Base-by-base conservation (phyloP, 768 basidiomycete genomes). In the Cystofilobasidium macerans region DNA sequence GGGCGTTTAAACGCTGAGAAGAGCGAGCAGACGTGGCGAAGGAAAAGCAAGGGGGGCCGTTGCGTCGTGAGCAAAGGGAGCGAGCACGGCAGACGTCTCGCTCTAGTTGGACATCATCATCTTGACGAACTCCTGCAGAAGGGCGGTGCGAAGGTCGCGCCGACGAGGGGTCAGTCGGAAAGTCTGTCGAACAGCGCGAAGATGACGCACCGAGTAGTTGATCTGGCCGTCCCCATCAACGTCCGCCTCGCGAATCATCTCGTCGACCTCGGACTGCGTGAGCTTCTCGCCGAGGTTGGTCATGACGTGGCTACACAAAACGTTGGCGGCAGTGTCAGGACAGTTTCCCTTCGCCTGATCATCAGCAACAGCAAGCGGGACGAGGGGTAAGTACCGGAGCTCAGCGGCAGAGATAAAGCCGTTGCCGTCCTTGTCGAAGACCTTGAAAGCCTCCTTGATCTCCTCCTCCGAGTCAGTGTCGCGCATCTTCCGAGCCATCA, bases 231-330 rank as follows among this genome's bases (percentile, higher is more conserved):
- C 89, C 60, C 92, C 91, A 73, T 95, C 89, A 59, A 89, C 82
- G 75, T 95, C 91, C 64, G 91, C 92, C 78, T 95, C 92, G 62
- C 90, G 85, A 75, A 95, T 95, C 91, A 95, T 93, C 80, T 93
- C 91, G 68, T 89, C 87, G 69, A 93, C 89, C 77, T 94, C 91
- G 11, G 73, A 80, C 70, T 92, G 89, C 16, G 87, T 82, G 65
- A 92, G 79, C 77, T 90, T 91, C 81, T 93, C 90, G 65, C 88
- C 87, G 65, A 95, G 81, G 75, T 84, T 89, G 69, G 82, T 86
- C 93, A 97, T 94, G 71, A 95, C 89, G 72, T 87, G 85, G 74
- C 67, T 68, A 33, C 28, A 40, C 4, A 24, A 9, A 57, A 13
- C 18, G n/a, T 32, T n/a, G n/a, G n/a, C n/a, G n/a, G n/a, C n/a